Evolutionary conservation across 2,329 filamentous ascomycete genomes (phyloP).

Genomic region (Blastomyces percursus): DNA sequence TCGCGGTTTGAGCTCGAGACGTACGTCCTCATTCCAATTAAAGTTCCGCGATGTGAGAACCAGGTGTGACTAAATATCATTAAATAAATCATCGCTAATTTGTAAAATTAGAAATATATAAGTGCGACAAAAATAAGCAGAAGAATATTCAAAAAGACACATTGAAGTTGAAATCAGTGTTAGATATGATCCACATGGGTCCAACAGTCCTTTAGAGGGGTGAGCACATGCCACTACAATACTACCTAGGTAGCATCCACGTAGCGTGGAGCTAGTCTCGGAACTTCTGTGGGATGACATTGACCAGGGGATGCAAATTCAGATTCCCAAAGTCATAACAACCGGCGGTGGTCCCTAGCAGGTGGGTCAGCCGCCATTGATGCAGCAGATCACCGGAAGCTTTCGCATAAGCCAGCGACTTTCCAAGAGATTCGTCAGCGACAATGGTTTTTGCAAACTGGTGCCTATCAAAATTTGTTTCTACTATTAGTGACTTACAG

Average conservation of each 20-base stretch:
- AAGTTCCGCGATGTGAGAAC: background rate
- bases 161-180: background rate
- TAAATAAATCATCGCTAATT: background rate
- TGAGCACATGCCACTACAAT: too few relatives aligned
- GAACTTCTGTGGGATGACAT: slow-evolving; percentile 42
- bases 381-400: slow-evolving; percentile 26
- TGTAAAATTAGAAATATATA: background rate
- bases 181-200: background rate
- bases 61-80: background rate
- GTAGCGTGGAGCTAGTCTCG: slow-evolving; percentile 44
- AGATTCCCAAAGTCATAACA: slow-evolving; percentile 53
- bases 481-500: background rate
- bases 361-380: slow-evolving; percentile 42
- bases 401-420: slow-evolving; percentile 19
- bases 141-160: background rate
- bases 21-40: background rate
- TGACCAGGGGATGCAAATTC: slow-evolving; percentile 47
- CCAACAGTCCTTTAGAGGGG: background rate
- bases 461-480: slow-evolving; percentile 11
- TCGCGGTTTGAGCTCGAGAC: background rate
- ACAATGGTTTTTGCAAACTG: slow-evolving; percentile 19
- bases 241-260: slow-evolving; percentile 34
- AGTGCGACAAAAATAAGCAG: background rate
- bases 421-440: slow-evolving; percentile 18
- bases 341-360: slow-evolving; percentile 57